Evolutionary conservation across 495 filamentous ascomycete genomes (phyloP).

Genomic region (Gamarada debralockiae): DNA sequence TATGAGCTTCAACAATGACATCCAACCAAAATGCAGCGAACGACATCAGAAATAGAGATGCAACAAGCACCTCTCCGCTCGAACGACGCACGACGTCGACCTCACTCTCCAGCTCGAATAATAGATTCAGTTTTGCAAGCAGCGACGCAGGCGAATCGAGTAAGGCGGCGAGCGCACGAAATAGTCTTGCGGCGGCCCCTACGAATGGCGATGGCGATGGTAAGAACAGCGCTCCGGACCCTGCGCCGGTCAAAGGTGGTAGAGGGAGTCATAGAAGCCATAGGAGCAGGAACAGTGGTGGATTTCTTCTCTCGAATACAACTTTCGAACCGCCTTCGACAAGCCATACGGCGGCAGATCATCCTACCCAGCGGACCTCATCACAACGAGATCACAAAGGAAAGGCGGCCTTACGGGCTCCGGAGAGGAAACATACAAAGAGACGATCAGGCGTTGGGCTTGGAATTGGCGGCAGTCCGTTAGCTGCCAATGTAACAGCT

Average conservation of each 20-base stretch:
- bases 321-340: constrained; percentile 11
- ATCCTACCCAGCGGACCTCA: background rate
- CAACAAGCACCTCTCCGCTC: constrained; percentile 8
- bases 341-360: background rate
- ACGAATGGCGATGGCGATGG: background rate
- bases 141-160: constrained; percentile 23
- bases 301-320: constrained; percentile 24
- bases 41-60: constrained; percentile 4
- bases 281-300: constrained; percentile 21
- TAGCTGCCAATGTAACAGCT: constrained; percentile 14
- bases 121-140: constrained; percentile 14
- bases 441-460: constrained; percentile 17
- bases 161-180: constrained; percentile 12
- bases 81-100: constrained; percentile 13
- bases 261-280: constrained; percentile 23
- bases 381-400: constrained; percentile 19
- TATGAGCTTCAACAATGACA: constrained; percentile 19
- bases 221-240: constrained; percentile 1
- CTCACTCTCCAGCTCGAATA: constrained; percentile 11
- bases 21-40: constrained; percentile 7
- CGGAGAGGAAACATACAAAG: constrained; percentile 21
- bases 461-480: constrained; percentile 14
- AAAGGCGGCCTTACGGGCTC: constrained; percentile 10
- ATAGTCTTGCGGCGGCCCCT: constrained; percentile 7
- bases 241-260: constrained; percentile 8